Evolutionary conservation across 345 rosid species (phyloP), one percentile per base, ranked within the genome.

Genomic region (Excoecaria cochinchinensis): DNA sequence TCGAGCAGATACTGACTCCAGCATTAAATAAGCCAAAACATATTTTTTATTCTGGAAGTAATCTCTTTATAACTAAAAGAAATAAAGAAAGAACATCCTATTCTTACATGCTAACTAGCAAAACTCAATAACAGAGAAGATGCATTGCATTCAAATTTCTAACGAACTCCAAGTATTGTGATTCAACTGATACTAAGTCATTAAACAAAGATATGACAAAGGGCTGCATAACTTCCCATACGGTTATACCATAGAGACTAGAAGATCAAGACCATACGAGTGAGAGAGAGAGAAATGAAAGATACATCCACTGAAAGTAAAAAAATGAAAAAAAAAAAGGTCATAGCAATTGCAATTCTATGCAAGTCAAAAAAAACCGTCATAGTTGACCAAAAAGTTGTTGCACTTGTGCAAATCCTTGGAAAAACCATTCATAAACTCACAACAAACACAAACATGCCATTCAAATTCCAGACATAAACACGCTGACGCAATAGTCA

Each of bases 401-500:
- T 21, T 52, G 19, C 53, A 39, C 24, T 6, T 19, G 14, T 8
- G 10, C 25, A 69, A 69, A 69, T 38, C 44, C n/a, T 38, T 15
- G 8, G 46, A 1, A 5, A 13, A 31, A 6, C 17, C 44, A 36
- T 31, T 31, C 4, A 11, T 46, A 46, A 66, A 44, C 50, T 9
- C 14, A 4, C 8, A 6, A 11, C 16, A 53, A 58, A 53, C 75
- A 46, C 57, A 16, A 39, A 59, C 66, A 57, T 61, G 65, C 75
- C 65, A n/a, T 46, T 46, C 55, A 72, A 48, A 72, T 42, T 72
- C 39, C 10, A 60, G 67, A 47, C 75, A 72, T 4, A 59, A 46
- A 40, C 8, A 62, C 52, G 40, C 51, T 72, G 66, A 4, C 56
- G 48, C 51, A 36, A 53, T 38, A 38, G 47, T 70, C 63, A 55